Base-by-base conservation (phyloP, 805 yeast species). In the Nakazawaea populi region DNA sequence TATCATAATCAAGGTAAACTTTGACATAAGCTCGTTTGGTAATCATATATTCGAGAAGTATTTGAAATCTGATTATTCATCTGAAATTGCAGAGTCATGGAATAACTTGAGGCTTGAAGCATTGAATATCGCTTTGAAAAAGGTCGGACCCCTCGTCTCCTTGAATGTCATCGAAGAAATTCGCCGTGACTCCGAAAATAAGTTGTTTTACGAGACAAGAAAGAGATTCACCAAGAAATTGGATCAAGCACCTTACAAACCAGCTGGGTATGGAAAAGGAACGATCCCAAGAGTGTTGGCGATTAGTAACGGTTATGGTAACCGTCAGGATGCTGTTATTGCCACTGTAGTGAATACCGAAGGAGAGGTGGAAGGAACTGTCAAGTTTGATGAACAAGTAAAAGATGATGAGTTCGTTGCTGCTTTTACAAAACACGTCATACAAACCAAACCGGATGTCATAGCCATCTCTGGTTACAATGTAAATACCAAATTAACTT, bases 241-340 rank as follows among this genome's bases (percentile, higher is more conserved):
- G 36, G 94, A 92, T 64, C 98, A 91, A 71, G 96, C 98, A 2
- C 97, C 99, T 34, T 91, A 73, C 67, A 83, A 87, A 58, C 96
- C 98, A 5, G 76, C 79, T 44, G 85, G 87, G 5, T 85, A 76
- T 56, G 87, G 81, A 42, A 75, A 79, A 52, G 96, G 97, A 43
- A 87, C 96, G 4, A 75, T 82, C 48, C 96, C 99, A 24, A 83
- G 87, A 55, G 92, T 89, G 0, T 71, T 94, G 56, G 82, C 96
- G 0, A 60, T 94, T 32, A 79, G 96, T 0, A 82, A 87, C 58
- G 99, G 99, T 59, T 85, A 85, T 67, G 97, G 96, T 61, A 85
- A 82, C 55, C 79, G 82, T 42, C 80, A 80, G 52, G 96, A 94
- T 65, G 96, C 98, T 5, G 87, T 89, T 28, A 80, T 91, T 55